phyloP scores from a whole-genome alignment of 2,329 filamentous ascomycete genomes.

The Rachicladosporium sp. region DNA sequence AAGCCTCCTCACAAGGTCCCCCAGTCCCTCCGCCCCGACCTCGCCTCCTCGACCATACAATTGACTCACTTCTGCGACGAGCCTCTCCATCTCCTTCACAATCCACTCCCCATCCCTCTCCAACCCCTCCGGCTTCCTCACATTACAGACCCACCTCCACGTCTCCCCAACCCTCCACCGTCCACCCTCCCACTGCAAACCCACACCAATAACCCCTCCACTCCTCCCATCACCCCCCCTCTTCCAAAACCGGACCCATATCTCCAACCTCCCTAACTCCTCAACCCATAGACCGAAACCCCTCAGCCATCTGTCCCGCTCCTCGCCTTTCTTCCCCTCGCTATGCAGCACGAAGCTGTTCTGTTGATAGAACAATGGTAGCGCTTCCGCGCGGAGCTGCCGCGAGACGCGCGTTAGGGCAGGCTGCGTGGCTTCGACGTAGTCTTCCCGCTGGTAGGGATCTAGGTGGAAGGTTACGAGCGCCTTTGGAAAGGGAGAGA shows the following conservation, averaged over 20 bases:
- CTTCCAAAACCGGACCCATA: neutral
- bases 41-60: too few species aligned
- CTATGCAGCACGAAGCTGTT: slow-evolving; percentile 21
- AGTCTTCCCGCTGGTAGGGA: slow-evolving; percentile 16
- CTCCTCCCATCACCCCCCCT: neutral
- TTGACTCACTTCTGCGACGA: too few species aligned
- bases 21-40: too few species aligned
- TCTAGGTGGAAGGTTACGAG: slow-evolving; percentile 21
- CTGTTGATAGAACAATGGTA: slow-evolving; percentile 19
- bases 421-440: slow-evolving; percentile 16
- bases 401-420: slow-evolving; percentile 15
- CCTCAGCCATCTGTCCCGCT: slow-evolving; percentile 15
- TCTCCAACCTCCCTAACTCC: neutral
- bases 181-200: slow-evolving; percentile 7
- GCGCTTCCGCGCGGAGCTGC: slow-evolving; percentile 16
- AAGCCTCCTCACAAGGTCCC: too few species aligned
- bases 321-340: slow-evolving; percentile 16
- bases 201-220: slow-evolving; percentile 13
- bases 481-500: slow-evolving; percentile 11
- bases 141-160: slow-evolving; percentile 21
- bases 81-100: too few species aligned
- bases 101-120: slow-evolving; percentile 10
- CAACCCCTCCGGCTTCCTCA: slow-evolving; percentile 12
- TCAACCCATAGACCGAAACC: slow-evolving; percentile 16
- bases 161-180: slow-evolving; percentile 11